Percentiles rank a stretch among this genome's conserved stretches.
These are phyloP conservation scores for Fusarium pilosicola DNA, from an alignment of 2,329 filamentous ascomycete species.

Conservation along the genomic window DNA sequence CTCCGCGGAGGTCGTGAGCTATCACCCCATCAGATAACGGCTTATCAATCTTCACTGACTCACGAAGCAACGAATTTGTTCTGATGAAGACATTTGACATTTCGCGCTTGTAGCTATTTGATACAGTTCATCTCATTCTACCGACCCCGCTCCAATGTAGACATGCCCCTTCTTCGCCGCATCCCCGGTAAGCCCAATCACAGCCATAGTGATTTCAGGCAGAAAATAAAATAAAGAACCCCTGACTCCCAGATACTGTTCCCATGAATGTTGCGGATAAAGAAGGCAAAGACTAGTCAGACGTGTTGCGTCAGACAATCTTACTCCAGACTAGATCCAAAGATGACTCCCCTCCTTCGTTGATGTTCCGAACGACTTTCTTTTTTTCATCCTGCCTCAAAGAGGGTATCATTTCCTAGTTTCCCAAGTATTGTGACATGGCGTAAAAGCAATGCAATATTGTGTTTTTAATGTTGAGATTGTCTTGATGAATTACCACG, in stretches of 20 bases:
- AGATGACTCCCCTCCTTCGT: constrained; percentile 2
- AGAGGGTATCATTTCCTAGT: constrained; percentile 44
- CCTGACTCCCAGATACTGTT: constrained; percentile 39
- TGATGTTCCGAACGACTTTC: constrained; percentile 3
- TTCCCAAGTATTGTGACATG: constrained; percentile 28
- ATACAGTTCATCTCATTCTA: constrained; percentile 35
- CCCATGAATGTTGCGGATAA: constrained; percentile 27
- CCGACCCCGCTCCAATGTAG: constrained; percentile 7
- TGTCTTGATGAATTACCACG: background rate
- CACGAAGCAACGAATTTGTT: background rate
- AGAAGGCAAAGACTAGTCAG: constrained; percentile 16
- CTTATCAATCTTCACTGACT: constrained; percentile 18
- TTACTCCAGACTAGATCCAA: constrained; percentile 14
- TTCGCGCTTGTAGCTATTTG: constrained; percentile 27
- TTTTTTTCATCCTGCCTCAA: constrained; percentile 36
- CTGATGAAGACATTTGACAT: constrained; percentile 18
- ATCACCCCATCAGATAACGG: constrained; percentile 5
- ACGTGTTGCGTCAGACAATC: constrained; percentile 22
- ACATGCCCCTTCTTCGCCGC: background rate
- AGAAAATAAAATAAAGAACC: constrained; percentile 39
- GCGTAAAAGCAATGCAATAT: constrained; percentile 12
- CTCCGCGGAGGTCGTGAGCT: background rate
- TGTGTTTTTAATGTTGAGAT: constrained; percentile 3
- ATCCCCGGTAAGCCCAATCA: constrained; percentile 20
- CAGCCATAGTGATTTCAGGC: constrained; percentile 19